Evolutionary conservation across 371 early-diverging fungal genomes (phyloP), one percentile per base, ranked within the genome.

Genomic region (Lichtheimia ramosa): DNA sequence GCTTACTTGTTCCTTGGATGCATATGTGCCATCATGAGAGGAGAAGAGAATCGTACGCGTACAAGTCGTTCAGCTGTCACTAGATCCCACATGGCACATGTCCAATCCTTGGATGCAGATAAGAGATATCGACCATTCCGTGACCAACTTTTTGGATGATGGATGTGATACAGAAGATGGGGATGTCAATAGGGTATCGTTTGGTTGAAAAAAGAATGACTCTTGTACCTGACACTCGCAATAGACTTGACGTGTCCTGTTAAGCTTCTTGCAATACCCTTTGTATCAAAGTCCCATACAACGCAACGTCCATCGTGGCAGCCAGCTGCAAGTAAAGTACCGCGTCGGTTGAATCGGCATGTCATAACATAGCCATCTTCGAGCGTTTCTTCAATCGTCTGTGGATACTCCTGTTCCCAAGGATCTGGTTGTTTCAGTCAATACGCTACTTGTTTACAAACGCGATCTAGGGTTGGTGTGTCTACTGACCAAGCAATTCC

Each of bases 211-310:
- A 34, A 34, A n/a, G n/a, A n/a, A 10, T 8, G 5, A 34, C 34
- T 6, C 34, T 8, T 57, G 43, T 79, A 92, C 92, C 95, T 92
- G 56, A 94, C 71, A 43, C 90, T 88, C 1, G 88, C 79, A 1
- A 96, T 79, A 3, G 84, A 71, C 23, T 82, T 82, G 14, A 87
- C 87, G 71, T 93, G 92, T 1, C 92, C 93, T 4, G 71, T 40
- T 12, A 95, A 81, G 55, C 74, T 82, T n/a, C 89, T 79, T 18
- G 89, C 80, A 10, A 92, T 75, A 16, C 86, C 86, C 43, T 89
- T 83, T 14, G 94, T 91, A 61, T 92, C 91, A 70, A 94, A 88
- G 66, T 95, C 96, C 91, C 92, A 93, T 18, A 96, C 77, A n/a
- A 83, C 77, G 63, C 89, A 87, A 6, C 82, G 74, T n/a, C 96